A percentile compares a stretch with the other conserved stretches of the same genome.
These are phyloP conservation scores for Clavispora asparagi DNA, from an alignment of 805 yeast species.

Conservation along the genomic window DNA sequence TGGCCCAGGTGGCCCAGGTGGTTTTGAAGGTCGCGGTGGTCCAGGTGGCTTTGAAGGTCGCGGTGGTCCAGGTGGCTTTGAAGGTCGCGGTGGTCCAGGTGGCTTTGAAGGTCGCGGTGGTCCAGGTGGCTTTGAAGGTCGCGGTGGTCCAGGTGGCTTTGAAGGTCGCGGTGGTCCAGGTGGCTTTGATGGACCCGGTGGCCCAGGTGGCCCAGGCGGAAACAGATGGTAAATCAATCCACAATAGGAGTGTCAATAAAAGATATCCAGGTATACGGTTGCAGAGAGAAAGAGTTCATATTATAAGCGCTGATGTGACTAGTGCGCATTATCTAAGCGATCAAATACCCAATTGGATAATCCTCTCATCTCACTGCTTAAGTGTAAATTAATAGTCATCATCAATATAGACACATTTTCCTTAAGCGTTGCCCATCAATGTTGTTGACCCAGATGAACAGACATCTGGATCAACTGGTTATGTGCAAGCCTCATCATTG, in stretches of 20 bases:
- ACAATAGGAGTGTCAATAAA: not conserved
- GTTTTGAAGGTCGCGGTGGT: constrained; percentile 6
- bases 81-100: constrained; percentile 6
- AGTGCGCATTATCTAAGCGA: too few species aligned
- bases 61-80: constrained; percentile 13
- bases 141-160: constrained; percentile 4
- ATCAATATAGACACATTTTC: too few species aligned
- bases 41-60: constrained; percentile 4
- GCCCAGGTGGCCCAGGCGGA: constrained; percentile 3
- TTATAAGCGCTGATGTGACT: too few species aligned
- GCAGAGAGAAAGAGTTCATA: too few species aligned
- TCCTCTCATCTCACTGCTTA: too few species aligned
- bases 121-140: constrained; percentile 7
- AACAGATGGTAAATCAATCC: not conserved
- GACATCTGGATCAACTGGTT: too few species aligned
- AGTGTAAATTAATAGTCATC: too few species aligned
- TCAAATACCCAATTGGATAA: too few species aligned
- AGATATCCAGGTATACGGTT: too few species aligned
- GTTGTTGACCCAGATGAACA: too few species aligned
- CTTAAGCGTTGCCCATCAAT: too few species aligned
- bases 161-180: constrained; percentile 7
- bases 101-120: constrained; percentile 8
- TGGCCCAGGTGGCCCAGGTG: constrained; percentile 5
- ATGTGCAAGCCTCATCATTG: not conserved
- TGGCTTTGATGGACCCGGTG: not conserved